Evolutionary conservation across 2,329 filamentous ascomycete species (phyloP).

Genomic region (Pseudogymnoascus sp.): DNA sequence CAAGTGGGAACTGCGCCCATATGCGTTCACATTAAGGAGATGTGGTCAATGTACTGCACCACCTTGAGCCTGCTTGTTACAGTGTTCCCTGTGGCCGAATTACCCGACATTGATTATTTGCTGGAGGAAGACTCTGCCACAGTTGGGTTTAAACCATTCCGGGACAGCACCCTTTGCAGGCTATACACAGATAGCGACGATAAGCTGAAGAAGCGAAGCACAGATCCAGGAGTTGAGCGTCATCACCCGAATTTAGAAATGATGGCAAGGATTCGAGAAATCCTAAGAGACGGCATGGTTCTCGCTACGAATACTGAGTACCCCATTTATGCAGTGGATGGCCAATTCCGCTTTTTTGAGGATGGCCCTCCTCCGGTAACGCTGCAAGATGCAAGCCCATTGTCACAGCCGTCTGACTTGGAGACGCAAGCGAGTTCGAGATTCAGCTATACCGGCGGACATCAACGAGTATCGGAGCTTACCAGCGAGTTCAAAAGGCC

Average conservation of each 20-base stretch:
- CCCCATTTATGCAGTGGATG: constrained; percentile 33
- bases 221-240: constrained; percentile 41
- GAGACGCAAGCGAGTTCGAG: neutral
- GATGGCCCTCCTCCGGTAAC: constrained; percentile 29
- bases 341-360: constrained; percentile 44
- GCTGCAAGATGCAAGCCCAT: constrained; percentile 39
- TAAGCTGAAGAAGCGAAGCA: constrained; percentile 37
- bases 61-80: constrained; percentile 51
- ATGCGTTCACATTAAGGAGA: constrained; percentile 48
- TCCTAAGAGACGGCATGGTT: constrained; percentile 52
- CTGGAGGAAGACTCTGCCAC: constrained; percentile 61
- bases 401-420: neutral
- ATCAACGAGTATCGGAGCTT: neutral
- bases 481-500: neutral
- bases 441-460: neutral
- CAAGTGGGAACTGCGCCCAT: constrained; percentile 45
- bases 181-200: constrained; percentile 33
- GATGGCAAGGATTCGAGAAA: constrained; percentile 55
- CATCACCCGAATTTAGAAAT: constrained; percentile 54
- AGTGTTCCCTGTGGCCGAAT: constrained; percentile 47
- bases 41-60: constrained; percentile 59
- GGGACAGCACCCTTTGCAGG: constrained; percentile 42
- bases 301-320: constrained; percentile 41
- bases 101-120: constrained; percentile 52
- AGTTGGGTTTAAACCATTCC: constrained; percentile 55